These are phyloP conservation scores for Komagataella kurtzmanii DNA, from an alignment of 805 yeast genomes.

Conservation along the genomic window DNA sequence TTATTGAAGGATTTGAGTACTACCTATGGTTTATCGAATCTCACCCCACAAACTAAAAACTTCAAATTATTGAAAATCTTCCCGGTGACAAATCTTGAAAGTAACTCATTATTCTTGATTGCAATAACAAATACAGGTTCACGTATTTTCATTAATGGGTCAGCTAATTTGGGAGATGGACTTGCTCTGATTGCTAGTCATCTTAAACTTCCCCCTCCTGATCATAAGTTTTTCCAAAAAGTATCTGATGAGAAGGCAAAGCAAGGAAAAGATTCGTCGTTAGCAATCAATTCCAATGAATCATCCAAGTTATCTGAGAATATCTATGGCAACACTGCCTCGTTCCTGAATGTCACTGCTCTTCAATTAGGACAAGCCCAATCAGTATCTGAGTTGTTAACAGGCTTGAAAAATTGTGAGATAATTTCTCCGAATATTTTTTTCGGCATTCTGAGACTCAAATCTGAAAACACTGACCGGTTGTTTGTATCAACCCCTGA, in stretches of 20 bases:
- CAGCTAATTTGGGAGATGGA: slow-evolving; percentile 17
- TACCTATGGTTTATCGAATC: slow-evolving; percentile 22
- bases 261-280: slow-evolving; percentile 14
- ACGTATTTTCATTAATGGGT: slow-evolving; percentile 51
- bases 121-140: slow-evolving; percentile 81
- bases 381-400: slow-evolving; percentile 38
- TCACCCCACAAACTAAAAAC: slow-evolving; percentile 35
- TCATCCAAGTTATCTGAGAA: background rate
- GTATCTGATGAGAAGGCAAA: slow-evolving; percentile 20
- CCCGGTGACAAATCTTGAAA: slow-evolving; percentile 50
- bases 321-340: background rate
- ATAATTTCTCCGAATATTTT: slow-evolving; percentile 81
- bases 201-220: slow-evolving; percentile 33
- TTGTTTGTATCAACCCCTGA: slow-evolving; percentile 74
- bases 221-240: slow-evolving; percentile 14
- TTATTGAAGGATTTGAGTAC: slow-evolving; percentile 33
- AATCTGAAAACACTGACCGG: slow-evolving; percentile 19
- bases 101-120: slow-evolving; percentile 55
- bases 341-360: slow-evolving; percentile 9
- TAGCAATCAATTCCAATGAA: background rate
- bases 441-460: slow-evolving; percentile 40
- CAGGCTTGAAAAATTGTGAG: slow-evolving; percentile 41
- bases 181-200: slow-evolving; percentile 20
- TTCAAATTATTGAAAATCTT: slow-evolving; percentile 51
- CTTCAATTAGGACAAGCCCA: slow-evolving; percentile 35